A percentile compares a stretch with the other conserved stretches of the same genome.
Conservation (phyloP, 2,329 filamentous ascomycete species). For the Neofusicoccum laricinum region DNA sequence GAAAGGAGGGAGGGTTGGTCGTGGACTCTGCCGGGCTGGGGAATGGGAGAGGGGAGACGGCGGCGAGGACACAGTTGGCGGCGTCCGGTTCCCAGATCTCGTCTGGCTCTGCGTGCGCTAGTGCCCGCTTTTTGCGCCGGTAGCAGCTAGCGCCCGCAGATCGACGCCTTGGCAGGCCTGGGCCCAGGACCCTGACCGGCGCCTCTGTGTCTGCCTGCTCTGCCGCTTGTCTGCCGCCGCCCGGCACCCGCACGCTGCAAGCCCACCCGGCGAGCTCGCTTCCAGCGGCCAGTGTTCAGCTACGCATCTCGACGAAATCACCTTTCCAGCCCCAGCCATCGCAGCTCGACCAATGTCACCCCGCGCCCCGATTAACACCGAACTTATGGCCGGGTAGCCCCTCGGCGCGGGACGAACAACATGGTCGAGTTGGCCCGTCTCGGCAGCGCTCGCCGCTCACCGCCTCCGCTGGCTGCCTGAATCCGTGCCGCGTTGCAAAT, state of each 20-base stretch:
- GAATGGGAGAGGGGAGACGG: not conserved
- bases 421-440: not conserved
- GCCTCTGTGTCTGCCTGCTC: not conserved
- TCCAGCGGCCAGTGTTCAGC: no score
- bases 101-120: conserved; percentile 3
- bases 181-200: not conserved
- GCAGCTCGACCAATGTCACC: no score
- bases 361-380: not conserved
- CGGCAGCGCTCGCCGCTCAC: not conserved
- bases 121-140: not conserved
- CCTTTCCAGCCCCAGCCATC: not conserved
- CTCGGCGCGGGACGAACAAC: not conserved
- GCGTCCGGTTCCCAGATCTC: no score
- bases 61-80: no score
- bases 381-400: not conserved
- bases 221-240: not conserved
- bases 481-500: no score
- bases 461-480: not conserved
- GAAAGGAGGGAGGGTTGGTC: not conserved
- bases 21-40: not conserved
- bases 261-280: not conserved
- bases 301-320: no score
- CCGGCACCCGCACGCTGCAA: no score
- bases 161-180: conserved; percentile 6
- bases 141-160: not conserved